phyloP scores from a whole-genome alignment of 257 asterid genomes.

The Solanum sejunctum region DNA sequence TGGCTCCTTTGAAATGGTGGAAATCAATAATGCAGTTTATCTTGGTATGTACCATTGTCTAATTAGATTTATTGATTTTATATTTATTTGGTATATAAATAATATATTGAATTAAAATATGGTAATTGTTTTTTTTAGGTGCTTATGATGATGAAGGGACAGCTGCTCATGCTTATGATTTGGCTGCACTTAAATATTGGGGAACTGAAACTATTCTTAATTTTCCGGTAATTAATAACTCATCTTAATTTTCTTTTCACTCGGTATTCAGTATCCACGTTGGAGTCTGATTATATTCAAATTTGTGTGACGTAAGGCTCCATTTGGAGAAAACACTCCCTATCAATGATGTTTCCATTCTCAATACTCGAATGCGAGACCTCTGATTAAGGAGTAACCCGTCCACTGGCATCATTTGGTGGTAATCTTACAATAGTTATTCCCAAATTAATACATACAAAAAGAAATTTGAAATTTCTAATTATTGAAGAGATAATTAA shows the following conservation, averaged over 20 bases:
- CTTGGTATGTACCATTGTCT: constrained; percentile 36
- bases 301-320: no score
- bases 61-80: not conserved
- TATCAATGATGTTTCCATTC: no score
- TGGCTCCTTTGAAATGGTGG: constrained; percentile 4
- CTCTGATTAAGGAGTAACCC: no score
- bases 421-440: not conserved
- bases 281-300: no score
- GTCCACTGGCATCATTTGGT: no score
- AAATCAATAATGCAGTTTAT: constrained; percentile 37
- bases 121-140: constrained; percentile 18
- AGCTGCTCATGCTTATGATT: constrained; percentile 81
- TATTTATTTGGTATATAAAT: not conserved
- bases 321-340: no score
- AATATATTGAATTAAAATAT: not conserved
- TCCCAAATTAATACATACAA: not conserved
- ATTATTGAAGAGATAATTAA: no score
- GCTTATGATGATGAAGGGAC: constrained; percentile 84
- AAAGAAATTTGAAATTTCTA: not conserved
- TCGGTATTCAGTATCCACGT: rapidly evolving
- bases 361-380: no score
- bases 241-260: not conserved
- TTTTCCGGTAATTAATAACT: constrained; percentile 38
- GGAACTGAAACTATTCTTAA: constrained; percentile 75
- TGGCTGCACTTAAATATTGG: constrained; percentile 89